Evolutionary conservation across 2,329 filamentous ascomycete genomes (phyloP).

Genomic region (Amphichorda felina): DNA sequence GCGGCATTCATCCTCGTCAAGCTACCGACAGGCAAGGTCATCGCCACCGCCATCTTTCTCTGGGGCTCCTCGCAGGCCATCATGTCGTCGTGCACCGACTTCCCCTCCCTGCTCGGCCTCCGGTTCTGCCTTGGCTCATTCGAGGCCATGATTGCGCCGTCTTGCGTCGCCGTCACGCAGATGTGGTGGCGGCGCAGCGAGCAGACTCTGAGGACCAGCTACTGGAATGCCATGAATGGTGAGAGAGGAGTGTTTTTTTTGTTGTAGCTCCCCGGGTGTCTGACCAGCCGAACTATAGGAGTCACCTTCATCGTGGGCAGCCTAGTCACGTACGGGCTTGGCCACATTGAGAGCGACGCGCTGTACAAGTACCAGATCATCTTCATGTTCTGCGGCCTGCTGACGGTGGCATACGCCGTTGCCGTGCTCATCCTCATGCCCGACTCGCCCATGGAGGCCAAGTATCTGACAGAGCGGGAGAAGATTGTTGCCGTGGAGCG

Average conservation of each 20-base stretch:
- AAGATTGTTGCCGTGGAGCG: constrained; percentile 47
- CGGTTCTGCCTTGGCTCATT: constrained; percentile 30
- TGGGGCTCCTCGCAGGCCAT: constrained; percentile 41
- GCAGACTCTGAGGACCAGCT: constrained; percentile 17
- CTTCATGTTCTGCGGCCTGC: constrained; percentile 19
- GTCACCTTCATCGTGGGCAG: constrained; percentile 32
- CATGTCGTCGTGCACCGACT: constrained; percentile 34
- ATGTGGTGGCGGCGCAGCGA: constrained; percentile 23
- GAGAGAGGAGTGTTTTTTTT: too few relatives aligned
- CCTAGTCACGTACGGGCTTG: constrained; percentile 16
- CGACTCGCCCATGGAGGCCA: constrained; percentile 48
- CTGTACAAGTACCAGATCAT: constrained; percentile 11
- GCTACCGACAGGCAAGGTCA: constrained; percentile 41
- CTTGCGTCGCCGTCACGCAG: constrained; percentile 17
- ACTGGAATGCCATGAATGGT: constrained; percentile 18
- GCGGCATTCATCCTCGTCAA: constrained; percentile 43
- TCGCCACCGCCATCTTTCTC: constrained; percentile 33
- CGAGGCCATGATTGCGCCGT: constrained; percentile 27
- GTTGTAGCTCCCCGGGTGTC: too few relatives aligned
- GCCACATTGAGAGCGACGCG: constrained; percentile 12
- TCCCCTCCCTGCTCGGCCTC: constrained; percentile 26
- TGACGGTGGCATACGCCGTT: constrained; percentile 31
- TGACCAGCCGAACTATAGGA: too few relatives aligned
- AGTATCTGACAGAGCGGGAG: constrained; percentile 42
- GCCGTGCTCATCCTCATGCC: constrained; percentile 47